These are phyloP conservation scores for Chlorella sp. DNA, from an alignment of 139 green algal species.

Conservation along the genomic window DNA sequence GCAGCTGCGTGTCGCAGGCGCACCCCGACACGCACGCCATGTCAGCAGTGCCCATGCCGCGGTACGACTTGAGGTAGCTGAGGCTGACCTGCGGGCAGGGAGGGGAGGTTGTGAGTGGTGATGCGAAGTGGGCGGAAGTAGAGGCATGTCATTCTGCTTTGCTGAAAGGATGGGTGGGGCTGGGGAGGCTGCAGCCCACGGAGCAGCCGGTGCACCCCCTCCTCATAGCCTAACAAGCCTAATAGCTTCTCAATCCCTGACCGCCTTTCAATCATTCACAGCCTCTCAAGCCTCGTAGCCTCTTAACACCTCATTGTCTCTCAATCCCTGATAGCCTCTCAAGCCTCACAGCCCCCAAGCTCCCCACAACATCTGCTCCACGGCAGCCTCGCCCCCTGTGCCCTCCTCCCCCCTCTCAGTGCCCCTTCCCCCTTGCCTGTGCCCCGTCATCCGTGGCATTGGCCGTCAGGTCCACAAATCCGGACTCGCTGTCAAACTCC, in stretches of 20 bases:
- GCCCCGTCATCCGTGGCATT: background rate
- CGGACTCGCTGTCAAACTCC: conserved; percentile 22
- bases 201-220: too few species aligned
- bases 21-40: conserved; percentile 16
- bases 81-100: conserved; percentile 13
- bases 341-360: background rate
- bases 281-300: too few species aligned
- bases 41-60: conserved; percentile 11
- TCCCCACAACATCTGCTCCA: too few species aligned
- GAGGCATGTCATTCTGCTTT: too few species aligned
- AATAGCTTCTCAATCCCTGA: too few species aligned
- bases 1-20: conserved; percentile 14
- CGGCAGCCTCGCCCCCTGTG: too few species aligned
- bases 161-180: too few species aligned
- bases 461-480: background rate
- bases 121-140: too few species aligned
- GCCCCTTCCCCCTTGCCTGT: background rate
- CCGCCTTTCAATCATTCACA: too few species aligned
- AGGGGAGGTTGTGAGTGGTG: background rate
- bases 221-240: background rate
- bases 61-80: conserved; percentile 6
- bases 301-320: too few species aligned
- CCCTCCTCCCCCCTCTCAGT: background rate
- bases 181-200: background rate
- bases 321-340: too few species aligned